Base-by-base conservation (phyloP, 805 yeast species). In the Candida koratica region DNA sequence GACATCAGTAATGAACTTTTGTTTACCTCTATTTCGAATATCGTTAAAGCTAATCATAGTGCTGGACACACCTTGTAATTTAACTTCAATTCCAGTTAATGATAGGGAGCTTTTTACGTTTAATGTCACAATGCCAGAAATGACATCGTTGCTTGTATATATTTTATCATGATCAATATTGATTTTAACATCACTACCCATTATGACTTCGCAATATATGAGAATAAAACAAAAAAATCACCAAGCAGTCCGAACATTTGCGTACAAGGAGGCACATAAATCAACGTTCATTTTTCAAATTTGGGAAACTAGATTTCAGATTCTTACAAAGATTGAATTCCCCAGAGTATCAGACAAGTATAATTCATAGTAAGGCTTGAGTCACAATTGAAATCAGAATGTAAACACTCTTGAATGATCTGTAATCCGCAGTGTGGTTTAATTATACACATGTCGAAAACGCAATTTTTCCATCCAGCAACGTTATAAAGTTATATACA, bases 1-100 rank as follows among this genome's bases (percentile, higher is more conserved):
- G 5, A 50, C 49, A 44, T 69, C 75, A 25, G 41, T 51, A 6
- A 63, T 33, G 29, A 45, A 51, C 26, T 36, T 39, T 4, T 48
- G 47, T 13, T 20, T 24, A 11, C 19, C 25, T 17, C 28, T 34
- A 18, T 37, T 41, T 12, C 39, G 24, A 0, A 69, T 64, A 1
- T 68, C 46, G 8, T 42, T 44, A 13, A 19, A 29, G 12, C 9
- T n/a, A 13, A 75, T 41, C 32, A 52, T 55, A 0, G 77, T 56
- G 25, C 49, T 52, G 8, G 77, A 53, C 1, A 69, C 51, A 1
- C 80, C 82, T 45, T 73, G 73, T 11, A 75, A 54, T 45, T 75
- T 75, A 28, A 75, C 78, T 41, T 69, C 73, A 25, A 76, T 68
- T 42, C 61, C 61, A 25, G 64, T 64, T 24, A 76, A 53, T 2